Conservation (phyloP, 192 early-diverging fungal species). For the Chytriomyces hyalinus region DNA sequence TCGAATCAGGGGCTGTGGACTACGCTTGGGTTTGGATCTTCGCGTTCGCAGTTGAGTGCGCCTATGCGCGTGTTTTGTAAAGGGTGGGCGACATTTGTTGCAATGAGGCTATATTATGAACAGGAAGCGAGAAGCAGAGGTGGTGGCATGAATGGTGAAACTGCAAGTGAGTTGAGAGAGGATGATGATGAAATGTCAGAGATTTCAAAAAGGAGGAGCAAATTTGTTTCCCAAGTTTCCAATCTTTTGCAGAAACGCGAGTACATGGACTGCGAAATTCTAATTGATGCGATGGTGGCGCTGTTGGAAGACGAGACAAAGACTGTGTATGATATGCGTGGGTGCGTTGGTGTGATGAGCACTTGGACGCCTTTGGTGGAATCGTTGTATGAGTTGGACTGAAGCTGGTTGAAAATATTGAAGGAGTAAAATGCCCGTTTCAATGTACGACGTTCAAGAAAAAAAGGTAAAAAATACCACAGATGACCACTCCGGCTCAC, state of each 20-base stretch:
- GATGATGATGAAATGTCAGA: background rate
- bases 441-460: no score
- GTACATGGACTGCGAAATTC: no score
- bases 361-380: no score
- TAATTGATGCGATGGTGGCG: no score
- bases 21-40: conserved; percentile 38
- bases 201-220: background rate
- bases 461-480: no score
- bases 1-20: conserved; percentile 44
- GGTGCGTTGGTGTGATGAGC: no score
- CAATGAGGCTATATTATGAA: conserved; percentile 13
- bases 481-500: no score
- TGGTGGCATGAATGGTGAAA: background rate
- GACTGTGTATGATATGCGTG: no score
- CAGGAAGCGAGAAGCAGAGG: background rate
- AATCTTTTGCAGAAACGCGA: background rate
- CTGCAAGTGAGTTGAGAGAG: background rate
- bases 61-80: conserved; percentile 33
- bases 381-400: no score
- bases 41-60: conserved; percentile 10
- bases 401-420: no score
- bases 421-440: no score
- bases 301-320: no score
- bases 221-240: background rate
- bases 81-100: conserved; percentile 27